These are phyloP conservation scores for Laetiporus sulphureus DNA, from an alignment of 1,284 basidiomycete species.

Conservation along the genomic window DNA sequence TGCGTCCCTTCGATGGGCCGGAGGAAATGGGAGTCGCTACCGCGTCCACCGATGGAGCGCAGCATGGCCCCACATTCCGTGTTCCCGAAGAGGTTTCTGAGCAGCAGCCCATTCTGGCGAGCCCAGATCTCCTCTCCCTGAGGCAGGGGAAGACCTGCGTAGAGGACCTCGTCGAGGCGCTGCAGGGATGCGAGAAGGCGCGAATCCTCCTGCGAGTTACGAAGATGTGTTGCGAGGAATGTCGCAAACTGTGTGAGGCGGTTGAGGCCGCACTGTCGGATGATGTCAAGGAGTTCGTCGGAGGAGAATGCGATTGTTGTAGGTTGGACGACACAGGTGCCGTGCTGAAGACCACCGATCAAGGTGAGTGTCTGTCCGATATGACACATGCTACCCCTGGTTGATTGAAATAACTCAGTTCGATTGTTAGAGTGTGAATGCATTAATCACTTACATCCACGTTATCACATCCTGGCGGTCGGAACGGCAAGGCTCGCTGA, in stretches of 20 bases:
- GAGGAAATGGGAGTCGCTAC: constrained; percentile 33
- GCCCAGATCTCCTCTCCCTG: constrained; percentile 48
- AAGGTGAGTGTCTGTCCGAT: constrained; percentile 27
- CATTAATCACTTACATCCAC: constrained; percentile 21
- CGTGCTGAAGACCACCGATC: constrained; percentile 25
- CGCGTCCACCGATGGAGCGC: constrained; percentile 43
- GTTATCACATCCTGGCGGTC: constrained; percentile 50
- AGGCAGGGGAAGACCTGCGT: constrained; percentile 22
- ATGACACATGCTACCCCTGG: constrained; percentile 26
- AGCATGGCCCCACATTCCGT: constrained; percentile 69
- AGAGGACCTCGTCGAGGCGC: constrained; percentile 24
- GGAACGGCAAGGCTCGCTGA: constrained; percentile 14
- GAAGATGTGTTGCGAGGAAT: constrained; percentile 58
- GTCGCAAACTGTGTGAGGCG: constrained; percentile 66
- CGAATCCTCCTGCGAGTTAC: constrained; percentile 49
- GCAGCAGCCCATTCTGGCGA: constrained; percentile 44
- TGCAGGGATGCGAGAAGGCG: constrained; percentile 50
- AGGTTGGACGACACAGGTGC: constrained; percentile 27
- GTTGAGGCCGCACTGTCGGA: constrained; percentile 49
- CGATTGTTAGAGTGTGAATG: background rate
- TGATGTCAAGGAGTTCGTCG: constrained; percentile 23
- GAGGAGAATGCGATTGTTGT: constrained; percentile 24
- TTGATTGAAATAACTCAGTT: constrained; percentile 4
- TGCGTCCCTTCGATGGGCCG: constrained; percentile 45
- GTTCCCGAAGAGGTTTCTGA: constrained; percentile 69